Evolutionary conservation across 1,139 yeast genomes (phyloP), one percentile per base, ranked within the genome.

Genomic region (Debaryomyces coudertii): DNA sequence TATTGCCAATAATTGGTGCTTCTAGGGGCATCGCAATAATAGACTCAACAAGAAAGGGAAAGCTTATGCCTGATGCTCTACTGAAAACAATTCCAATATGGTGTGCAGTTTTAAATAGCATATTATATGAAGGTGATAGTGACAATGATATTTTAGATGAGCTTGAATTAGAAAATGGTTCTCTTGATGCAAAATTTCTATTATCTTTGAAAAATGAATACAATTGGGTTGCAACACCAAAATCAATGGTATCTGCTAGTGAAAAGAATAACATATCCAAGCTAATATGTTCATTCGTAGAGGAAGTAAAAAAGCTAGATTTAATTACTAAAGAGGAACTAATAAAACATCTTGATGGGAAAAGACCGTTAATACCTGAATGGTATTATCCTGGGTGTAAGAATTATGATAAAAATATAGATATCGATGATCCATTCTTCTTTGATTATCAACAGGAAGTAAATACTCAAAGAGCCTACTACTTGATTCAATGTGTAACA

Each of bases 41-140:
- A 1, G 97, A 90, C 63, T 87, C 96, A 7, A 90, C 97, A 0
- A 68, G 96, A 52, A 71, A 90, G 43, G 96, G 97, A 1, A 90
- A 90, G 58, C 66, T 79, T 28, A 82, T 90, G 64, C 96, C 97
- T 0, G 97, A 90, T 65, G 87, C 97, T 0, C 66, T 89, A 7
- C 84, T 90, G 57, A 90, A 90, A 56, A 90, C 97, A 0, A 73
- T 90, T 1, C 97, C 97, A 0, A 86, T 88, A 2, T 90, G 97
- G 97, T 87, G 96, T 65, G 87, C 93, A 0, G 93, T 89, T 5
- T 50, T 90, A 23, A 87, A 87, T 58, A 65, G 66, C 28, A 67
- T 83, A 0, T 63, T 82, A 56, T 74, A 73, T 48, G 79, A 62
- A 3, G 71, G 56, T 14, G 61, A 56, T 11, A 30, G 30, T 11